Percentiles rank a stretch among this genome's conserved stretches.
phyloP scores from a whole-genome alignment of 2,329 filamentous ascomycete species.

The Pseudogymnoascus sp. region DNA sequence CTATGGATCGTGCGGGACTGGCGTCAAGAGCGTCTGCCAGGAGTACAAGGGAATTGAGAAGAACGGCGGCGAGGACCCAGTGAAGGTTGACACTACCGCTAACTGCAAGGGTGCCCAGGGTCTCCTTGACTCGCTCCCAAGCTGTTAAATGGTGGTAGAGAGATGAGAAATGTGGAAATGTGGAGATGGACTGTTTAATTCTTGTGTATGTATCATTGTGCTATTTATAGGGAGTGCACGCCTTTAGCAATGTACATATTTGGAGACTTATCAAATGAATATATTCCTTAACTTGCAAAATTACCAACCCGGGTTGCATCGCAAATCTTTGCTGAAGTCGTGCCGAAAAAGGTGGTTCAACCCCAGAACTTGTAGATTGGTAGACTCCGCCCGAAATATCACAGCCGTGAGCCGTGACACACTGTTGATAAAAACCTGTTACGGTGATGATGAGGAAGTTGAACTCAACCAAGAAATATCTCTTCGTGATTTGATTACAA shows the following conservation, averaged over 20 bases:
- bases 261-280: not conserved
- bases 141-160: conserved; percentile 11
- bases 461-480: not conserved
- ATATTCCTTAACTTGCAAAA: not conserved
- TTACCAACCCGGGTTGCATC: not conserved
- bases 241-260: conserved; percentile 6
- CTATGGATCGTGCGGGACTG: conserved; percentile 17
- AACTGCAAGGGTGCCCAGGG: conserved; percentile 14
- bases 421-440: conserved; percentile 3
- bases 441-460: not conserved
- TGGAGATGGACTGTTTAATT: not conserved
- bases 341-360: not conserved
- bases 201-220: conserved; percentile 2
- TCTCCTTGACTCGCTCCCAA: conserved; percentile 10
- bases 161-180: not conserved
- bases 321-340: not conserved
- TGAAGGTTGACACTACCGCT: conserved; percentile 11
- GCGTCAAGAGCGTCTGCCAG: conserved; percentile 19
- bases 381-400: not conserved
- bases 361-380: not conserved
- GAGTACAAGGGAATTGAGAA: conserved; percentile 19
- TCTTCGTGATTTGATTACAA: not conserved
- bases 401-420: not conserved
- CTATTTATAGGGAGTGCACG: conserved; percentile 3
- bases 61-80: conserved; percentile 10